These are phyloP conservation scores for Fusarium sp. DNA, from an alignment of 2,329 filamentous ascomycete species.

Conservation along the genomic window DNA sequence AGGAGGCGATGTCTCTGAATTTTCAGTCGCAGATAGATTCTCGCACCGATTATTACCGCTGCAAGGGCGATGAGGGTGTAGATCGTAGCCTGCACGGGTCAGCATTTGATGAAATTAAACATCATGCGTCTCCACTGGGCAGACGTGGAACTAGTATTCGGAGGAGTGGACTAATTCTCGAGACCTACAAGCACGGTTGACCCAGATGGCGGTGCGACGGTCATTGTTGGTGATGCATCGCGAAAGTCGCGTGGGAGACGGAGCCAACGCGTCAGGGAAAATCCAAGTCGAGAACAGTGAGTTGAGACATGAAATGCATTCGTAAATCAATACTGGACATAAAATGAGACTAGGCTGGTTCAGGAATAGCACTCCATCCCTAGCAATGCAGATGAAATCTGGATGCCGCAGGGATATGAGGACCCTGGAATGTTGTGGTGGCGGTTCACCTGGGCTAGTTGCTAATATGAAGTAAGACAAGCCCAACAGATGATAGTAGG, in stretches of 20 bases:
- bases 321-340: not conserved
- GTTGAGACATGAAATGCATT: not conserved
- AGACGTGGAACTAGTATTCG: not conserved
- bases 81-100: slow-evolving; percentile 7
- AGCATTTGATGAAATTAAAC: not conserved
- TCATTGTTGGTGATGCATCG: not conserved
- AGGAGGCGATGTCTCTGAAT: slow-evolving; percentile 20
- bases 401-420: not conserved
- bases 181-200: not conserved
- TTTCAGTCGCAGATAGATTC: slow-evolving; percentile 23
- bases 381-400: not conserved
- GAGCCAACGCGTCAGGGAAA: not conserved
- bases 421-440: not conserved
- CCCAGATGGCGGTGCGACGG: not conserved
- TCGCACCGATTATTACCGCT: slow-evolving; percentile 7
- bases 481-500: not conserved
- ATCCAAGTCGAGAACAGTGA: not conserved
- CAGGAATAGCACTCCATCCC: not conserved
- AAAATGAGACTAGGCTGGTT: not conserved
- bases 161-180: not conserved
- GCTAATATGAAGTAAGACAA: not conserved
- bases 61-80: slow-evolving; percentile 19
- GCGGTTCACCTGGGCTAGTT: not conserved
- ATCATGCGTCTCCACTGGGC: not conserved
- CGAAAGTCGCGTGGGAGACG: not conserved